Percentiles rank a stretch among this genome's conserved stretches.
Evolutionary conservation across 495 filamentous ascomycete genomes (phyloP).

Genomic region (Cetradonia linearis): DNA sequence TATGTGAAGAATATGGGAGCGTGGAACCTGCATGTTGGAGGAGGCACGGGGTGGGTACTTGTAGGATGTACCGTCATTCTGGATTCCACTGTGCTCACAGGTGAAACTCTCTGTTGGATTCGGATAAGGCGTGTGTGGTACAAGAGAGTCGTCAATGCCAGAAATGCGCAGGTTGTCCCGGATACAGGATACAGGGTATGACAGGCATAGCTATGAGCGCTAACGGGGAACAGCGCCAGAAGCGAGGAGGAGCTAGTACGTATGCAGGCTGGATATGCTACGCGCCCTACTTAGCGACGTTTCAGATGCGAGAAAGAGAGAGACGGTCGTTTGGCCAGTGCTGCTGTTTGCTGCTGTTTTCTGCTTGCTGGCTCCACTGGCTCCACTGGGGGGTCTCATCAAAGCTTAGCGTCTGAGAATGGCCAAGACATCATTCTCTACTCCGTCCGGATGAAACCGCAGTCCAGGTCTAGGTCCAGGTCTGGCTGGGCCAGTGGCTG

Average conservation of each 20-base stretch:
- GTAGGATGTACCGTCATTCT: background rate
- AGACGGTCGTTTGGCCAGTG: background rate
- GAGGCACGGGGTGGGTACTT: background rate
- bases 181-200: background rate
- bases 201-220: constrained; percentile 2
- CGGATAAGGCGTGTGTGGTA: background rate
- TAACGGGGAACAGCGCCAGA: background rate
- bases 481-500: no score
- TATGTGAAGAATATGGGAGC: background rate
- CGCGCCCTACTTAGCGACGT: constrained; percentile 6
- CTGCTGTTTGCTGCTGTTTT: background rate
- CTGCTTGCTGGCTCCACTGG: background rate
- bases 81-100: background rate
- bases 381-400: background rate
- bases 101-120: background rate
- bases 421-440: background rate
- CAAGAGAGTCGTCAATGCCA: background rate
- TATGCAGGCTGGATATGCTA: background rate
- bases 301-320: background rate
- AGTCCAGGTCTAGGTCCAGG: no score
- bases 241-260: background rate
- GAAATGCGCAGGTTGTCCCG: background rate
- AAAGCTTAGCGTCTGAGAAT: background rate
- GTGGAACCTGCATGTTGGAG: background rate
- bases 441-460: background rate